Evolutionary conservation across 1,139 yeast species (phyloP).

Genomic region (Lipomyces yarrowii): DNA sequence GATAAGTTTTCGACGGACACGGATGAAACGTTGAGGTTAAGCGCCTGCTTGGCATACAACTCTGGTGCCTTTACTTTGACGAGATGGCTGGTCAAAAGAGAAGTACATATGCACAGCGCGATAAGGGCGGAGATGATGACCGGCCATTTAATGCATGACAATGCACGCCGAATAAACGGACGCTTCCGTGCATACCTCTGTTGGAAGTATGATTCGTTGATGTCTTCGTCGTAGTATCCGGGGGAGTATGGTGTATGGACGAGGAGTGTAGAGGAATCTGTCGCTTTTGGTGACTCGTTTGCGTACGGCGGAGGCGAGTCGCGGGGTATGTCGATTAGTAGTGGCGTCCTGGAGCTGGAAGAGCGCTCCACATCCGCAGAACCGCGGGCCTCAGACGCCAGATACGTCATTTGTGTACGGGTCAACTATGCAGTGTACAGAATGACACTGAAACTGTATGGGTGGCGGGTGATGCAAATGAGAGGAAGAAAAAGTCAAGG

Average conservation of each 20-base stretch:
- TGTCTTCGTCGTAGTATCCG: conserved; percentile 22
- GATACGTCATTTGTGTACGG: conserved; percentile 1
- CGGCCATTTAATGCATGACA: conserved; percentile 20
- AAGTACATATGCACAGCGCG: conserved; percentile 6
- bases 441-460: not conserved
- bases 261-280: conserved; percentile 17
- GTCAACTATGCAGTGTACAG: conserved; percentile 1
- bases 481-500: too few relatives aligned
- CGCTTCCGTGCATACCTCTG: conserved; percentile 6
- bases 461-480: not conserved
- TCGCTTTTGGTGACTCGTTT: conserved; percentile 18
- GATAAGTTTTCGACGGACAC: conserved; percentile 23
- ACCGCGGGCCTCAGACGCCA: conserved; percentile 1
- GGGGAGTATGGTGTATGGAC: conserved; percentile 25
- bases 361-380: conserved; percentile 1
- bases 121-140: conserved; percentile 7
- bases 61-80: conserved; percentile 20
- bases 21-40: conserved; percentile 23
- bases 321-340: conserved; percentile 20
- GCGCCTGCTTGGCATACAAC: conserved; percentile 25
- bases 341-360: conserved; percentile 10
- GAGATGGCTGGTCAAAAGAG: conserved; percentile 13
- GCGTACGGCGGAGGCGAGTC: conserved; percentile 23
- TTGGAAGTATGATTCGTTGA: conserved; percentile 4
- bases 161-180: conserved; percentile 4